A percentile compares a stretch with the other conserved stretches of the same genome.
Conservation (phyloP, 305 asterid species). For the Plantago coronopus region DNA sequence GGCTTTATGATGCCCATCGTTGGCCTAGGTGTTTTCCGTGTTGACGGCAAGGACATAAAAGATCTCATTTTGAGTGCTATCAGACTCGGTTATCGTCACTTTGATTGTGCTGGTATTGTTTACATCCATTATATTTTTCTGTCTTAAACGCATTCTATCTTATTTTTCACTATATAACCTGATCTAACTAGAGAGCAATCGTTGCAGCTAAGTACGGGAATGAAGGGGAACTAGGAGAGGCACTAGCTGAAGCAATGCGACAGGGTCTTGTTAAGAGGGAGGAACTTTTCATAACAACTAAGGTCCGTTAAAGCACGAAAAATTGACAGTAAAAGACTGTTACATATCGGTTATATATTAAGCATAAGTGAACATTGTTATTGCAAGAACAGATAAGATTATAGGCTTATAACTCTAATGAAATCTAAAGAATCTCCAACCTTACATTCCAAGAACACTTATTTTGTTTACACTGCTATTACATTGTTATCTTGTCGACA, state of each 20-base stretch:
- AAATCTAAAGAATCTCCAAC: no score
- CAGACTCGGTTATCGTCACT: constrained; percentile 53
- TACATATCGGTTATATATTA: no score
- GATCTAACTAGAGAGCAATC: not conserved
- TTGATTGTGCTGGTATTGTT: constrained; percentile 45
- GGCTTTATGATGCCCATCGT: constrained; percentile 45
- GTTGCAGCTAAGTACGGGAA: constrained; percentile 52
- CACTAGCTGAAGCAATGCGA: constrained; percentile 44
- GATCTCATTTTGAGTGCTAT: constrained; percentile 41
- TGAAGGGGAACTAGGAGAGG: constrained; percentile 55
- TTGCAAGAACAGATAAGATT: not conserved
- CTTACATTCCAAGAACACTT: no score
- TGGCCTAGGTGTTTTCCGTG: constrained; percentile 53
- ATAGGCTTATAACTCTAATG: no score
- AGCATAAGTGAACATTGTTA: not conserved
- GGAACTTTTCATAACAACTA: constrained; percentile 51
- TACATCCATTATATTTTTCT: not conserved
- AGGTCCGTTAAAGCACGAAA: constrained; percentile 25
- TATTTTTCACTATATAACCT: not conserved
- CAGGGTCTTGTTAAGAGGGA: constrained; percentile 46
- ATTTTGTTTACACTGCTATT: not conserved
- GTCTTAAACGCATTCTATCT: not conserved
- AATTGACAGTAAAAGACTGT: not conserved
- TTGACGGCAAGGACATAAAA: constrained; percentile 45
- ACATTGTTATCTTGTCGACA: not conserved